Base-by-base conservation (phyloP, 192 early-diverging fungal genomes). In the Linnemannia schmuckeri region DNA sequence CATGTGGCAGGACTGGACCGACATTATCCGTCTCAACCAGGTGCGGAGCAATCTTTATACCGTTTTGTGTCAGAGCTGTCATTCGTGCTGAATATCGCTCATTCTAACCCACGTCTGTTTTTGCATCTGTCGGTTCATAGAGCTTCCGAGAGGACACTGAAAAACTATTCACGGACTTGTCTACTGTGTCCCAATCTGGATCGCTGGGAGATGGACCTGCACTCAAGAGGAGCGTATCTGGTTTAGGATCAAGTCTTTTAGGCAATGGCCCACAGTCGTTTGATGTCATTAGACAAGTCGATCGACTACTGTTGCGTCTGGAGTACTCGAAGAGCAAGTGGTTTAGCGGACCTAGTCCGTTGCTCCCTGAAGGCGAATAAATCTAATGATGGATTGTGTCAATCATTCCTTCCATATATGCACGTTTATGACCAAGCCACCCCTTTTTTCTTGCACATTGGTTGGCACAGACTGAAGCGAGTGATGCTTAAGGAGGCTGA, bases 291-390 rank as follows among this genome's bases (percentile, higher is more conserved):
- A 42, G 79, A 0, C 85, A 87, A 61, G 57, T 87, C 22, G 85
- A 87, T 63, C 85, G 81, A 33, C 76, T 87, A 44, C 52, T 87
- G 1, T 44, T 87, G 17, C 40, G 85, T 24, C 76, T 87, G 0
- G 85, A 87, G 72, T 87, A 77, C 41, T 87, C 76, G 33, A 87
- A 87, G 68, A 74, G 76, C n/a, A 73, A 78, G 27, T 81, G 85
- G 76, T 87, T 87, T 22, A 74, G 57, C 35, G 46, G 41, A 44
- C 42, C 61, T 15, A 74, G 42, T 17, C 72, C 40, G 15, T 49
- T 44, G 46, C 41, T 44, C 5, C 42, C 30, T 18, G 46, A 74
- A 33, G 46, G 42, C 27, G 40, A 74, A 49, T 41, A 71, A 71
- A 41, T 69, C 3, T 3, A 35, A 68, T 15, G 20, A 68, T 17